Evolutionary conservation across 257 asterid genomes (phyloP).

Genomic region (Solanum pennellii): DNA sequence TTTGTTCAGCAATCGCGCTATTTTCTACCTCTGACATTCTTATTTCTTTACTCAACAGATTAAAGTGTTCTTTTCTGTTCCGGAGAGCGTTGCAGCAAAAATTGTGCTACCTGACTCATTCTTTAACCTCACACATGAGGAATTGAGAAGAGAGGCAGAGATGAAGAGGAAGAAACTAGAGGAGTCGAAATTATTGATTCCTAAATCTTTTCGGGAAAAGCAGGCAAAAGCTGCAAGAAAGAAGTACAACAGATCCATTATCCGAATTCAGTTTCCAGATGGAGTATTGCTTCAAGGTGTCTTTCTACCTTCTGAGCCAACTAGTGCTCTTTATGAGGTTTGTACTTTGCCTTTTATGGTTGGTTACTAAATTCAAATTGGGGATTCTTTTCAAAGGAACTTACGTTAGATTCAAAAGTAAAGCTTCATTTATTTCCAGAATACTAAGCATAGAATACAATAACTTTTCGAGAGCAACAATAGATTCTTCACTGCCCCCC

Average conservation of each 20-base stretch:
- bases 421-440: background rate
- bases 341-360: conserved; percentile 11
- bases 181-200: conserved; percentile 84
- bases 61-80: conserved; percentile 76
- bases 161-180: conserved; percentile 64
- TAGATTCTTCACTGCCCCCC: background rate
- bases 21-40: background rate
- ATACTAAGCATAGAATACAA: background rate
- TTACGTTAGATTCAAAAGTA: background rate
- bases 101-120: conserved; percentile 80
- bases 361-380: background rate
- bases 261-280: conserved; percentile 86
- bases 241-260: conserved; percentile 53
- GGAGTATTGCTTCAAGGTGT: conserved; percentile 87
- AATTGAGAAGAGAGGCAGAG: conserved; percentile 74
- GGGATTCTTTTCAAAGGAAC: background rate
- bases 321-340: conserved; percentile 76
- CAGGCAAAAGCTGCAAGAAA: conserved; percentile 75
- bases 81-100: conserved; percentile 76
- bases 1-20: background rate
- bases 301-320: conserved; percentile 64
- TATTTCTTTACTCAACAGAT: conserved; percentile 24
- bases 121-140: conserved; percentile 61
- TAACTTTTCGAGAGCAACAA: background rate
- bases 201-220: conserved; percentile 80